Base-by-base conservation (phyloP, 768 basidiomycete genomes). In the Mycena galericulata region DNA sequence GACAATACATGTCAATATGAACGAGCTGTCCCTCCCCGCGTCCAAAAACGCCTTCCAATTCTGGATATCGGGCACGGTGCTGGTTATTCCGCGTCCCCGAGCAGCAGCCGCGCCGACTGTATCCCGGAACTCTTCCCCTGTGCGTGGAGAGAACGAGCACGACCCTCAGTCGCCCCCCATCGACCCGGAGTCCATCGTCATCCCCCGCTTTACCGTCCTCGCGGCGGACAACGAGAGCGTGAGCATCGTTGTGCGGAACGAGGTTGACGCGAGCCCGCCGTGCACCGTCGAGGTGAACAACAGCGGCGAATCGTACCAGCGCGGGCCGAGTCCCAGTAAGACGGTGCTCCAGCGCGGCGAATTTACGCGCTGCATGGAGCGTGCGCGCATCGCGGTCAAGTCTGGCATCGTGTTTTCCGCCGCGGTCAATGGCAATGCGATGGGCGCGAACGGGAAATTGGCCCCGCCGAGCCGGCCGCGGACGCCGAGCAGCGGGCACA, bases 1-100 rank as follows among this genome's bases (percentile, higher is more conserved):
- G 49, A 92, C 92, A 0, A 78, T 94, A 11, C 92, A 94, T 75
- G 71, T 95, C 66, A 93, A 94, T 74, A 92, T 94, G 84, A 92
- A 92, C 71, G 92, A 94, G 45, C 81, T 94, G 17, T 36, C 53
- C 9, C 82, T 88, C 27, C 86, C 89, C 3, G 88, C 92, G 11
- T 79, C 84, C 30, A 91, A 89, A 78, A 90, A 89, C 65, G 72
- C 81, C 18, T 90, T 95, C 73, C 85, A 85, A 7, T 92, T 94
- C 77, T 85, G 81, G 14, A 86, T 94, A 50, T 83, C 85, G 14
- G 92, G 93, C 8, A 89, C 85, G 9, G 82, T 94, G 47, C 80
- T 94, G 4, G 78, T 95, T 34, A 84, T 84, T 7, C 82, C 90
- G 49, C 84, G 83, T 55, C 69, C 79, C 43, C 64, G 71, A 7